A percentile compares a stretch with the other conserved stretches of the same genome.
phyloP scores from a whole-genome alignment of 106 monocot genomes.

The Cymbidium sinense region DNA sequence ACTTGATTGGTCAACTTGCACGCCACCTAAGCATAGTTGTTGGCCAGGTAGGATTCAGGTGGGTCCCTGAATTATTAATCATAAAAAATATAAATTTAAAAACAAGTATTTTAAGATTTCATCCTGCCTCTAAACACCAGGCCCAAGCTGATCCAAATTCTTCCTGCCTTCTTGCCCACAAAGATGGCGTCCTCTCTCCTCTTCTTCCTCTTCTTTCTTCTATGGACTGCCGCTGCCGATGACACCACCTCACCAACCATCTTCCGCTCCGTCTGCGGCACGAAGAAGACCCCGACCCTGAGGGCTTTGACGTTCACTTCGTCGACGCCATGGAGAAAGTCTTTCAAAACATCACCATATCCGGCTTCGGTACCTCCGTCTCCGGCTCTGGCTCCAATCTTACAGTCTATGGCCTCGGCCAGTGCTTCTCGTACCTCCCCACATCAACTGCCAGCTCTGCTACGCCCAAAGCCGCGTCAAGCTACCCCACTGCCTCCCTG shows the following conservation, averaged over 20 bases:
- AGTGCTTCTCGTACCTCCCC: constrained; percentile 38
- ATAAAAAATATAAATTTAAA: neutral
- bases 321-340: constrained; percentile 29
- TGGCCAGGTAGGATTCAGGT: too few species aligned
- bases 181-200: neutral
- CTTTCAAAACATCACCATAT: constrained; percentile 23
- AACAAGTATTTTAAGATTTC: too few species aligned
- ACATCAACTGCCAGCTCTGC: constrained; percentile 30
- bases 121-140: neutral
- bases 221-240: neutral
- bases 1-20: too few species aligned
- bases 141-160: neutral
- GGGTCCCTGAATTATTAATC: neutral
- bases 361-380: constrained; percentile 12
- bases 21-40: too few species aligned
- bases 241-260: constrained; percentile 9
- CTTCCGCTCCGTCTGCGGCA: constrained; percentile 20
- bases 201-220: constrained; percentile 17
- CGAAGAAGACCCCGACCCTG: constrained; percentile 4
- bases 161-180: neutral
- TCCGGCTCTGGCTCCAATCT: neutral
- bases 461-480: constrained; percentile 24
- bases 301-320: constrained; percentile 34
- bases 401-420: constrained; percentile 29
- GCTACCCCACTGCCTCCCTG: constrained; percentile 30